Percentiles rank a stretch among this genome's conserved stretches.
These are phyloP conservation scores for Anisodus acutangulus DNA, from an alignment of 257 asterid species.

Conservation along the genomic window DNA sequence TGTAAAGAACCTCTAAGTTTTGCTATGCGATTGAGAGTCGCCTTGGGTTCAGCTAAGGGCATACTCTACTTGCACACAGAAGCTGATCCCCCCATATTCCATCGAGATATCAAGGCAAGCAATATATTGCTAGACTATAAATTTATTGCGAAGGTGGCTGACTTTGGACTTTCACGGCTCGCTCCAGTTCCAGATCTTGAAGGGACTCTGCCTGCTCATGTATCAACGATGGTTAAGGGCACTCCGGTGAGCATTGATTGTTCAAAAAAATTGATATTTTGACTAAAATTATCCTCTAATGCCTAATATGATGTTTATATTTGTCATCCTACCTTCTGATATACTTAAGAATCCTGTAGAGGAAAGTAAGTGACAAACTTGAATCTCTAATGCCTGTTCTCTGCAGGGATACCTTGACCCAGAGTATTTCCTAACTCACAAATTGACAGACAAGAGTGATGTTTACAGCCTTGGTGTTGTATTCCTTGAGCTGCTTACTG, in stretches of 20 bases:
- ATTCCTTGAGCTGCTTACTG: slow-evolving; percentile 85
- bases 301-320: neutral
- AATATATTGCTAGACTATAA: slow-evolving; percentile 82
- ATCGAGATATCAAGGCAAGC: slow-evolving; percentile 96
- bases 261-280: neutral
- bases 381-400: slow-evolving; percentile 21
- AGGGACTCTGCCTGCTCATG: slow-evolving; percentile 74
- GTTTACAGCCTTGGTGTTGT: slow-evolving; percentile 98
- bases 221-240: slow-evolving; percentile 95
- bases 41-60: slow-evolving; percentile 85
- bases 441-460: slow-evolving; percentile 94
- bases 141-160: slow-evolving; percentile 85
- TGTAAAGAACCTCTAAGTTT: slow-evolving; percentile 59
- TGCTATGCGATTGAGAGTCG: slow-evolving; percentile 74
- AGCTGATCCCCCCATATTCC: slow-evolving; percentile 98
- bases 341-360: neutral
- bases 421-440: slow-evolving; percentile 88
- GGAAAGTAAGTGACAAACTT: neutral
- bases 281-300: neutral
- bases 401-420: slow-evolving; percentile 98
- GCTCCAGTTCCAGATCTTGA: slow-evolving; percentile 88
- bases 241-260: slow-evolving; percentile 74
- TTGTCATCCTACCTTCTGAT: neutral
- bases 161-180: slow-evolving; percentile 90
- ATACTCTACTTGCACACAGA: slow-evolving; percentile 93